A percentile compares a stretch with the other conserved stretches of the same genome.
These are phyloP conservation scores for Sarocladium kiliense DNA, from an alignment of 2,329 filamentous ascomycete species.

Conservation along the genomic window DNA sequence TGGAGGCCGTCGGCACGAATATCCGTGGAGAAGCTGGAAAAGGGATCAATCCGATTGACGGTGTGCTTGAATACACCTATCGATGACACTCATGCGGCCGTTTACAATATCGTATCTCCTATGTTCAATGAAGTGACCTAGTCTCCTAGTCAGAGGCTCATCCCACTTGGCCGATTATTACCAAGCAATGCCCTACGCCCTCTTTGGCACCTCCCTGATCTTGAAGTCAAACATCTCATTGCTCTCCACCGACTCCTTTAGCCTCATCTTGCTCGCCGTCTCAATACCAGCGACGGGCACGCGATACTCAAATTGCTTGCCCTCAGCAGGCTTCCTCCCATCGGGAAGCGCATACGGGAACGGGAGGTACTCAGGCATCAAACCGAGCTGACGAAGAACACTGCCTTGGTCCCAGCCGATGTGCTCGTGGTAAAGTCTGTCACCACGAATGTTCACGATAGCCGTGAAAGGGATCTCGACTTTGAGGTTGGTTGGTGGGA, in stretches of 20 bases:
- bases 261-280: slow-evolving; percentile 14
- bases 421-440: slow-evolving; percentile 61
- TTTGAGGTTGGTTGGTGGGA: slow-evolving; percentile 47
- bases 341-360: slow-evolving; percentile 51
- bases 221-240: slow-evolving; percentile 11
- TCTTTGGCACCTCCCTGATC: slow-evolving; percentile 1
- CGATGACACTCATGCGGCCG: no score
- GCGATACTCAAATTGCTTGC: slow-evolving; percentile 12
- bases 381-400: slow-evolving; percentile 52
- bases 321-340: slow-evolving; percentile 14
- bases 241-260: slow-evolving; percentile 11
- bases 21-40: no score
- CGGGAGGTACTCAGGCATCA: slow-evolving; percentile 54
- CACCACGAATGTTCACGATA: slow-evolving; percentile 59
- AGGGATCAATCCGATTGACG: no score
- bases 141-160: no score
- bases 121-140: no score
- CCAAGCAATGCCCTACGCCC: no score
- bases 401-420: slow-evolving; percentile 65
- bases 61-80: no score
- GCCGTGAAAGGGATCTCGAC: slow-evolving; percentile 57
- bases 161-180: no score
- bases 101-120: no score
- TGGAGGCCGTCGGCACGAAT: no score
- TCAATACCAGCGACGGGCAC: slow-evolving; percentile 17